A percentile compares a stretch with the other conserved stretches of the same genome.
These are phyloP conservation scores for Leucosporidium yakuticum DNA, from an alignment of 768 basidiomycete genomes.

Conservation along the genomic window DNA sequence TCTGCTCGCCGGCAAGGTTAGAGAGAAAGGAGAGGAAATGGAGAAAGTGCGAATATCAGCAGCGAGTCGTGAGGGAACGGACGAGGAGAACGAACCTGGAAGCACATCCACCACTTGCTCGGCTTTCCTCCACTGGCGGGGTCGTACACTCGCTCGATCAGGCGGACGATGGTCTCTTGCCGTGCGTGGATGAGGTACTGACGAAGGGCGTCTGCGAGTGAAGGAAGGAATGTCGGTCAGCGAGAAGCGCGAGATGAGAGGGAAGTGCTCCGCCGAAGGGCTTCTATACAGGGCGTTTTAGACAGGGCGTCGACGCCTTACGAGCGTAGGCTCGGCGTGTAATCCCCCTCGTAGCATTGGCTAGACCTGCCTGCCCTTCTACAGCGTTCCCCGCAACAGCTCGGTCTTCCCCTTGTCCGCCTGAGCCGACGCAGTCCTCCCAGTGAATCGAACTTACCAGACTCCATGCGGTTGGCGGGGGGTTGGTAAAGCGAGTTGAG, in stretches of 20 bases:
- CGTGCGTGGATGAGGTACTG: conserved; percentile 87
- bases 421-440: too few relatives aligned
- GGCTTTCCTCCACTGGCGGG: conserved; percentile 82
- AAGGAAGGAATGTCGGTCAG: too few relatives aligned
- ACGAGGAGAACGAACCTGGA: conserved; percentile 54
- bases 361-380: too few relatives aligned
- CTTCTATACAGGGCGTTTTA: too few relatives aligned
- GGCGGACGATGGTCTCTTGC: conserved; percentile 78
- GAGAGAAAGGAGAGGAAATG: background rate
- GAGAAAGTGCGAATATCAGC: too few relatives aligned
- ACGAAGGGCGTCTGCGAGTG: conserved; percentile 67
- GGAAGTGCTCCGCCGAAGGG: background rate
- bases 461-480: conserved; percentile 67
- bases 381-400: too few relatives aligned
- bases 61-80: too few relatives aligned
- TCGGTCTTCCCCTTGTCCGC: background rate
- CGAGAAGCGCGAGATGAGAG: background rate
- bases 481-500: conserved; percentile 85
- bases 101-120: conserved; percentile 99
- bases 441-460: conserved; percentile 53
- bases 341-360: too few relatives aligned
- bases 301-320: too few relatives aligned
- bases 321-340: too few relatives aligned
- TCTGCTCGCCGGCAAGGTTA: conserved; percentile 17
- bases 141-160: conserved; percentile 79